These are phyloP conservation scores for Porphyra umbilicalis DNA, from an alignment of 31 red algal genomes.

Conservation along the genomic window DNA sequence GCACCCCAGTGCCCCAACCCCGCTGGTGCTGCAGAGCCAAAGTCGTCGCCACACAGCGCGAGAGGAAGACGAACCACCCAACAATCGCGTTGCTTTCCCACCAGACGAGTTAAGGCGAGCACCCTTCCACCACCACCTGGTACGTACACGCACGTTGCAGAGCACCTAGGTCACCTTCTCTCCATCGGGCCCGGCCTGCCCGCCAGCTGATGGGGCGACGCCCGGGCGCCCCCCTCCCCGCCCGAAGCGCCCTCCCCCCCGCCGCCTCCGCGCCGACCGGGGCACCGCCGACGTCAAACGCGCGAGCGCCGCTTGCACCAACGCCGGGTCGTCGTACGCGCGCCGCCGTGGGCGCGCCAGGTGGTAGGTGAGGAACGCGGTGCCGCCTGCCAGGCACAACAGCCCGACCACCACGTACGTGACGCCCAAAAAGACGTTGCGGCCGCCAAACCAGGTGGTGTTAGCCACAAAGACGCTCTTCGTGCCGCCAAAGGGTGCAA, in stretches of 20 bases:
- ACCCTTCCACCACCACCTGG: no score
- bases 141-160: no score
- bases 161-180: neutral
- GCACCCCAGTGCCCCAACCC: no score
- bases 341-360: neutral
- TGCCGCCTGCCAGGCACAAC: slow-evolving; percentile 26
- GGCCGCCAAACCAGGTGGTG: slow-evolving; percentile 83
- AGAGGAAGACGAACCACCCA: no score
- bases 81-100: no score
- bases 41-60: no score
- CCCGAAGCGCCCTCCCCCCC: neutral
- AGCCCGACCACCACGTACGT: slow-evolving; percentile 51
- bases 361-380: slow-evolving; percentile 15
- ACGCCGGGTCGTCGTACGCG: neutral
- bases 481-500: slow-evolving; percentile 58
- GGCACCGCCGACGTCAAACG: neutral
- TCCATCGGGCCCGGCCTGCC: neutral
- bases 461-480: slow-evolving; percentile 78
- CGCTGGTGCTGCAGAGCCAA: no score
- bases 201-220: neutral
- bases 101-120: no score
- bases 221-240: neutral
- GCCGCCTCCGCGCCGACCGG: neutral
- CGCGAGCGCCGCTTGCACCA: neutral
- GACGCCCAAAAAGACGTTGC: slow-evolving; percentile 48